These are phyloP conservation scores for Elsinoe arachidis DNA, from an alignment of 2,329 filamentous ascomycete species.

Conservation along the genomic window DNA sequence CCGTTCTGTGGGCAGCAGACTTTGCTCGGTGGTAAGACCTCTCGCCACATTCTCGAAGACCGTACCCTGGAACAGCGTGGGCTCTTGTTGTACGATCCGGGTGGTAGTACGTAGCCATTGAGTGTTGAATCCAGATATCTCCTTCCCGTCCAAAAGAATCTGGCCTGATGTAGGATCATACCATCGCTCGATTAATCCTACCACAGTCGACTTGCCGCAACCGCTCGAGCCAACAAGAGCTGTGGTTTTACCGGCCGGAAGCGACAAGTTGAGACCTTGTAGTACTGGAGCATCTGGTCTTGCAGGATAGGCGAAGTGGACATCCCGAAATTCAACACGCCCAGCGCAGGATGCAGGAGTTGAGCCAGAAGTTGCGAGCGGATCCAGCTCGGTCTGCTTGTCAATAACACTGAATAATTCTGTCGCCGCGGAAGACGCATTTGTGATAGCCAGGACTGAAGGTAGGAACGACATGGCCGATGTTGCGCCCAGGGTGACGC, in stretches of 20 bases:
- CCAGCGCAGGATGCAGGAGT: constrained; percentile 21
- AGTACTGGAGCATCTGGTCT: constrained; percentile 31
- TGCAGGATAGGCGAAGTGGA: constrained; percentile 64
- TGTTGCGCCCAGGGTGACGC: constrained; percentile 30
- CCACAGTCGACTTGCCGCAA: constrained; percentile 32
- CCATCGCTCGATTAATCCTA: constrained; percentile 30
- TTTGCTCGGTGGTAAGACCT: constrained; percentile 26
- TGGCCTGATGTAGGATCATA: constrained; percentile 23
- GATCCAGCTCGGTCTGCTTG: constrained; percentile 32
- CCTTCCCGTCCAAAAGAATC: constrained; percentile 27
- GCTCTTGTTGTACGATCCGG: constrained; percentile 30
- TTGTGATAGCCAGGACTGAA: constrained; percentile 34
- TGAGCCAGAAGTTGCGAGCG: constrained; percentile 23
- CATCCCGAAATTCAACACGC: constrained; percentile 53
- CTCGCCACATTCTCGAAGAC: constrained; percentile 30
- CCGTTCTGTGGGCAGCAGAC: constrained; percentile 20
- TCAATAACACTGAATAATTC: constrained; percentile 37
- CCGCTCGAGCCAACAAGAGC: constrained; percentile 36
- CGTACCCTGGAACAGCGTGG: constrained; percentile 28
- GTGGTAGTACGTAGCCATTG: constrained; percentile 28
- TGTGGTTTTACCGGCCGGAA: constrained; percentile 36
- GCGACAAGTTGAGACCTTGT: constrained; percentile 26
- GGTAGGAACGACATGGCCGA: constrained; percentile 33
- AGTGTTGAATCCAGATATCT: constrained; percentile 24
- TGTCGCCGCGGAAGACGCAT: constrained; percentile 34